These are phyloP conservation scores for Pichia kluyveri DNA, from an alignment of 805 yeast genomes.

Conservation along the genomic window DNA sequence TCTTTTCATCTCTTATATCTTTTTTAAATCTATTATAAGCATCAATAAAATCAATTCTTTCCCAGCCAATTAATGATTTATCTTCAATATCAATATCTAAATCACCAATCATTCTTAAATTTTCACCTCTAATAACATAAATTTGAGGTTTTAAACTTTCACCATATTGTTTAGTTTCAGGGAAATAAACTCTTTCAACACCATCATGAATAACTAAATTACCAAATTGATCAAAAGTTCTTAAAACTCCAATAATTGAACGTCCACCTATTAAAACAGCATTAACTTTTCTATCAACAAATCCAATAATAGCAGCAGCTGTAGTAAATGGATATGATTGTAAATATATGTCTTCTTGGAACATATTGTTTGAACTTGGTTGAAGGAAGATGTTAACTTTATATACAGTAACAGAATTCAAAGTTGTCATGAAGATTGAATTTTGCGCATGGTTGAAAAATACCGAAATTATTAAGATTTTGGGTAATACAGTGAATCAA, in stretches of 20 bases:
- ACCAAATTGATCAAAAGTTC: constrained; percentile 94
- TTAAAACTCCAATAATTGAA: constrained; percentile 74
- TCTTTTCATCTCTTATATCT: background rate
- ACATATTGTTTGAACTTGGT: constrained; percentile 3
- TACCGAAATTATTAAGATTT: no score
- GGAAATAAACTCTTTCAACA: constrained; percentile 69
- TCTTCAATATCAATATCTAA: constrained; percentile 84
- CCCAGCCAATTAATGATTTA: constrained; percentile 45
- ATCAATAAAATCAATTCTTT: background rate
- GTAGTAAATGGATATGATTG: constrained; percentile 81
- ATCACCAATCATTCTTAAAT: constrained; percentile 89
- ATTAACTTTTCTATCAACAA: constrained; percentile 71
- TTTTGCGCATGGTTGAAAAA: no score
- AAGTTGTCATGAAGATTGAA: no score
- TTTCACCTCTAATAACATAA: constrained; percentile 89
- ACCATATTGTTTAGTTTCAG: constrained; percentile 45
- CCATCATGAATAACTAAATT: constrained; percentile 90
- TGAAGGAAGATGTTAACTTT: background rate
- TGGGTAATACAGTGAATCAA: no score
- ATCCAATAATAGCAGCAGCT: constrained; percentile 83
- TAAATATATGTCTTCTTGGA: constrained; percentile 46
- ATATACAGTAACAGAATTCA: no score
- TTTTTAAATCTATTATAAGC: background rate
- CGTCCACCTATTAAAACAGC: constrained; percentile 87
- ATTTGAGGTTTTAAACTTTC: constrained; percentile 60